Percentiles rank a stretch among this genome's conserved stretches.
phyloP scores from a whole-genome alignment of 192 early-diverging fungal species.

The Coemansia sp. region DNA sequence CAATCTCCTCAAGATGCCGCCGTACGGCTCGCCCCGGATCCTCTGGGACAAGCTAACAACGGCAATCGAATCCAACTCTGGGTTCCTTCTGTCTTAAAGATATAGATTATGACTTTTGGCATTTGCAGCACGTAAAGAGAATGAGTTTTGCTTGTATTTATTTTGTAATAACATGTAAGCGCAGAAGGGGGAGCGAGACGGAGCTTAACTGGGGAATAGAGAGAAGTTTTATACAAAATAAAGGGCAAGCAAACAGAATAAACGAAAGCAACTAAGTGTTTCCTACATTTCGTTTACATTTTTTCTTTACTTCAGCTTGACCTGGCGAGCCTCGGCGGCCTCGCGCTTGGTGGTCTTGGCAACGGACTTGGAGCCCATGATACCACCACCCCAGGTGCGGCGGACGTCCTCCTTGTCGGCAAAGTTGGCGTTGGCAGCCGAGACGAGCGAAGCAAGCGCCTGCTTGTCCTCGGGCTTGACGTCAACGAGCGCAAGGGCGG shows the following conservation, averaged over 20 bases:
- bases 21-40: conserved; percentile 61
- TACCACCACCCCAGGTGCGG: conserved; percentile 97
- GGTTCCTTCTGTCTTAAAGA: conserved; percentile 84
- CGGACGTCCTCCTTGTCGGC: conserved; percentile 94
- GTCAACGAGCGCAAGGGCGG: conserved; percentile 93
- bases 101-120: not conserved
- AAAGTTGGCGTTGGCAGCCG: conserved; percentile 93
- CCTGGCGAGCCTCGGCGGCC: conserved; percentile 53
- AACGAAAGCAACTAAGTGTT: not conserved
- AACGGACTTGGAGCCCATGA: conserved; percentile 93
- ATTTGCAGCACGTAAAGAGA: not conserved
- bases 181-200: not conserved
- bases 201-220: not conserved
- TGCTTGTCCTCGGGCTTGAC: conserved; percentile 95
- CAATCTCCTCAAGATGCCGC: conserved; percentile 89
- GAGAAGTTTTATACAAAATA: not conserved
- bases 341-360: conserved; percentile 79
- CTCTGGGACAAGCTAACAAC: conserved; percentile 75
- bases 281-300: too few relatives aligned
- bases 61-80: conserved; percentile 84
- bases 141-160: not conserved
- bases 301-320: conserved; percentile 10
- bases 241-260: not conserved
- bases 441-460: conserved; percentile 82
- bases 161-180: not conserved